Evolutionary conservation across 1,139 yeast species (phyloP).

Genomic region (Sugiyamaella xylanicola): DNA sequence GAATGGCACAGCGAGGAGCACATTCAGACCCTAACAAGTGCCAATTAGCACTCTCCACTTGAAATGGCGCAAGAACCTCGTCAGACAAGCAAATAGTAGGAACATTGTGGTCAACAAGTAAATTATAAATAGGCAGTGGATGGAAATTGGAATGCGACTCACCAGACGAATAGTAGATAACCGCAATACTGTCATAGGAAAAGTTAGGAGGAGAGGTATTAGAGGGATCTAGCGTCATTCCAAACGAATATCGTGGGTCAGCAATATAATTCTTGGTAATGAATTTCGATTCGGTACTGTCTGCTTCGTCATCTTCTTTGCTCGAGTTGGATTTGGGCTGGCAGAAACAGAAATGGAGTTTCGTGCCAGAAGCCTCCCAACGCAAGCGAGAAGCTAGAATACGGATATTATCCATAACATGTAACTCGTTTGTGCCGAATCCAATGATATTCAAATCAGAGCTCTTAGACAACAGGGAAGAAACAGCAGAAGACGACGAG

Average conservation of each 20-base stretch:
- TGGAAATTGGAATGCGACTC: conserved; percentile 8
- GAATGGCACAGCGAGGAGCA: conserved; percentile 17
- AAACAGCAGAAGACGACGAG: conserved; percentile 1
- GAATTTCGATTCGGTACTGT: not conserved
- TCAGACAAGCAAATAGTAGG: conserved; percentile 20
- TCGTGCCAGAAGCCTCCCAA: conserved; percentile 12
- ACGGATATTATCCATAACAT: conserved; percentile 19
- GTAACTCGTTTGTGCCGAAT: conserved; percentile 18
- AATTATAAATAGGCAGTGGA: conserved; percentile 16
- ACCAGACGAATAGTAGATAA: conserved; percentile 15
- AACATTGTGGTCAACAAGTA: conserved; percentile 17
- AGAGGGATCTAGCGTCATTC: conserved; percentile 18
- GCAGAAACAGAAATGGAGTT: conserved; percentile 19
- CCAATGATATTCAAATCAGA: conserved; percentile 19
- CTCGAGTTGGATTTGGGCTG: conserved; percentile 8
- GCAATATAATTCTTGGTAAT: conserved; percentile 17
- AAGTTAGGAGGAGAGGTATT: conserved; percentile 14
- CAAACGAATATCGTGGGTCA: conserved; percentile 20
- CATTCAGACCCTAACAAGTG: conserved; percentile 20
- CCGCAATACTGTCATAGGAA: conserved; percentile 15
- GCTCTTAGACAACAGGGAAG: not conserved
- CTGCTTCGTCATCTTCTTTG: not conserved
- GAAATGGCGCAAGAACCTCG: conserved; percentile 16
- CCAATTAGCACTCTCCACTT: conserved; percentile 16
- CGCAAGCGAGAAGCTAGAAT: conserved; percentile 16